Percentiles rank a stretch among this genome's conserved stretches.
Conservation (phyloP, 768 basidiomycete genomes). For the Rhodotorula sphaerocarpa region DNA sequence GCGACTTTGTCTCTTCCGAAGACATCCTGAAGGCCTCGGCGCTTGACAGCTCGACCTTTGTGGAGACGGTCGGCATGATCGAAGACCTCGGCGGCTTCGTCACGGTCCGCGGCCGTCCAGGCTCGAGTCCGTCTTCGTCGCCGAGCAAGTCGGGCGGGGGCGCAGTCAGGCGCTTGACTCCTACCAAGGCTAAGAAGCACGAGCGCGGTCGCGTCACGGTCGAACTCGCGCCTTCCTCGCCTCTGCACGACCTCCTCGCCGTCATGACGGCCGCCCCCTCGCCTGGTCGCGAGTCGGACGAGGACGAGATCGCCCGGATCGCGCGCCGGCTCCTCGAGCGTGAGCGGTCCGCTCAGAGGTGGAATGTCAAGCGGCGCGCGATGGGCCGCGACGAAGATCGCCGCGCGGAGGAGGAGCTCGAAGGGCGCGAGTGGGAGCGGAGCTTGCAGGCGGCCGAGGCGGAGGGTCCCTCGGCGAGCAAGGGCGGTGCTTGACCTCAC, state of each 20-base stretch:
- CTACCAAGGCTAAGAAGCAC: background rate
- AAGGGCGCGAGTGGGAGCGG: slow-evolving; percentile 17
- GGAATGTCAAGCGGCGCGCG: background rate
- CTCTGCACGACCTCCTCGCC: background rate
- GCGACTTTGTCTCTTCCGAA: slow-evolving; percentile 6
- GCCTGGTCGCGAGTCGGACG: background rate
- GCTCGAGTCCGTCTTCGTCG: background rate
- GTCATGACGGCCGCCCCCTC: background rate
- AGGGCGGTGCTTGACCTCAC: background rate
- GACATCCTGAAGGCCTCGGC: slow-evolving; percentile 1
- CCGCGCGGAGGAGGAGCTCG: slow-evolving; percentile 8
- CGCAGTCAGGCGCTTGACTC: background rate
- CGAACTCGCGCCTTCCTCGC: background rate
- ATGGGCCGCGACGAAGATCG: slow-evolving; percentile 11
- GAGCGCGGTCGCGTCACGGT: background rate
- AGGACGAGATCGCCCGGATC: background rate
- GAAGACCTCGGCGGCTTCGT: slow-evolving; percentile 17
- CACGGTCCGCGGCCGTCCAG: slow-evolving; percentile 3
- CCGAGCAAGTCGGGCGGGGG: background rate
- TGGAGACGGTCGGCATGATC: slow-evolving; percentile 19
- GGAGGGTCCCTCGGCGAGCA: background rate
- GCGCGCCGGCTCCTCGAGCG: slow-evolving; percentile 1
- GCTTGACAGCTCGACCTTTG: slow-evolving; percentile 2
- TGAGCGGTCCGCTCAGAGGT: slow-evolving; percentile 1
- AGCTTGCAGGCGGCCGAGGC: background rate